These are phyloP conservation scores for Phycomyces nitens DNA, from an alignment of 192 early-diverging fungal species.

Conservation along the genomic window DNA sequence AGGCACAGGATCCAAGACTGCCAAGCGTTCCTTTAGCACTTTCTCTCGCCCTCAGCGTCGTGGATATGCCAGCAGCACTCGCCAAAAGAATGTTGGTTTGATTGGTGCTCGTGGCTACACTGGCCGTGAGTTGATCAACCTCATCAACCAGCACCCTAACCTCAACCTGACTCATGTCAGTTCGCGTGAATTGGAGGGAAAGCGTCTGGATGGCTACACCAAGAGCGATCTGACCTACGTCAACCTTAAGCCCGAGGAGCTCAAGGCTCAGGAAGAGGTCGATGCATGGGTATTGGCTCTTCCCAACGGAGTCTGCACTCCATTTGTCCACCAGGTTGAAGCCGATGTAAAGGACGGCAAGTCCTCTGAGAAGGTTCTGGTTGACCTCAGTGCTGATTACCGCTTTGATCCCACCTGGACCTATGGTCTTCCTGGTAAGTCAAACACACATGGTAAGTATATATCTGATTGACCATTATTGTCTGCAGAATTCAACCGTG, in stretches of 20 bases:
- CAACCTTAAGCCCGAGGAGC: slow-evolving; percentile 72
- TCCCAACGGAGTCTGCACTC: slow-evolving; percentile 90
- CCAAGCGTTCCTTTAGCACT: slow-evolving; percentile 35
- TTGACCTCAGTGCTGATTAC: slow-evolving; percentile 93
- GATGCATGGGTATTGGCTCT: slow-evolving; percentile 96
- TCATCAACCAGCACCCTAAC: slow-evolving; percentile 84
- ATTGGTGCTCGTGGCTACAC: slow-evolving; percentile 98
- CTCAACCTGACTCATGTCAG: slow-evolving; percentile 86
- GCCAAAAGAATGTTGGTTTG: slow-evolving; percentile 67
- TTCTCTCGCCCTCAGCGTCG: slow-evolving; percentile 44
- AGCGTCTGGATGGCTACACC: slow-evolving; percentile 75
- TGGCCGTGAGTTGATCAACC: slow-evolving; percentile 88
- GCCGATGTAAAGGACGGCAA: slow-evolving; percentile 45
- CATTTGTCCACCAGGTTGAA: slow-evolving; percentile 85
- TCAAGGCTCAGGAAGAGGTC: slow-evolving; percentile 55
- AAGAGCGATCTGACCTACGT: slow-evolving; percentile 69
- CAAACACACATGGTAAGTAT: too few species aligned
- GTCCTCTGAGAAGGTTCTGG: slow-evolving; percentile 61
- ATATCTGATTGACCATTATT: too few species aligned
- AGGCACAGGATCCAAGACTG: slow-evolving; percentile 60
- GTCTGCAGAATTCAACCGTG: slow-evolving; percentile 69
- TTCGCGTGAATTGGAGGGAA: slow-evolving; percentile 91
- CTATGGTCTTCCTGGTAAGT: slow-evolving; percentile 73
- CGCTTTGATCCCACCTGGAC: slow-evolving; percentile 85
- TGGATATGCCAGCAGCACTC: slow-evolving; percentile 52